phyloP scores from a whole-genome alignment of 768 basidiomycete genomes.

The Rhodocollybia butyracea region DNA sequence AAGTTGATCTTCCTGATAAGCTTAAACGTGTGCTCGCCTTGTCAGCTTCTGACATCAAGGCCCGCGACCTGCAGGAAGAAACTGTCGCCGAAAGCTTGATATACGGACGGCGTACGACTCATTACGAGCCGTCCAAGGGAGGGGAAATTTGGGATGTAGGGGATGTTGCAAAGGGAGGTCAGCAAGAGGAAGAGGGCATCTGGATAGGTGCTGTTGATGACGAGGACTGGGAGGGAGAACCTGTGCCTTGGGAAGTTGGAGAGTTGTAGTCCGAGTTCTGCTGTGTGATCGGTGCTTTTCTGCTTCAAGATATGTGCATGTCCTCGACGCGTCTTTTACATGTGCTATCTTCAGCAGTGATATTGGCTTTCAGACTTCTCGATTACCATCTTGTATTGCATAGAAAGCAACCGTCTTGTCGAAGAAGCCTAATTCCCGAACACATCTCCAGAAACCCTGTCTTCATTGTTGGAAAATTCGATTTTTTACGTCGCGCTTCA shows the following conservation, averaged over 20 bases:
- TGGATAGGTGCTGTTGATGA: constrained; percentile 25
- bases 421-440: neutral
- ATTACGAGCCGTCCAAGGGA: constrained; percentile 62
- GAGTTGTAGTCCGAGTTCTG: constrained; percentile 49
- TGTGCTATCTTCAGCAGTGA: no score
- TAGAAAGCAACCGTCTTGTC: neutral
- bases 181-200: constrained; percentile 21
- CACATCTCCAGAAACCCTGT: neutral
- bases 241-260: constrained; percentile 77
- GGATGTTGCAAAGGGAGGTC: constrained; percentile 34
- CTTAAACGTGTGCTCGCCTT: constrained; percentile 65
- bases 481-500: neutral
- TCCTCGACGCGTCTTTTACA: neutral
- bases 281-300: neutral
- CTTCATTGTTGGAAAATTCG: neutral
- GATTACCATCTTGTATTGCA: no score
- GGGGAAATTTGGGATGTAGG: constrained; percentile 78
- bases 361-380: no score
- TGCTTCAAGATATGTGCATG: no score
- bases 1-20: constrained; percentile 62
- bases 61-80: constrained; percentile 43
- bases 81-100: constrained; percentile 57
- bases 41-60: constrained; percentile 40
- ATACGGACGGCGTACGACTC: constrained; percentile 49
- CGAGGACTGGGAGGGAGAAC: constrained; percentile 80